phyloP scores from a whole-genome alignment of 2,329 filamentous ascomycete genomes.

The Fusarium denticulatum region DNA sequence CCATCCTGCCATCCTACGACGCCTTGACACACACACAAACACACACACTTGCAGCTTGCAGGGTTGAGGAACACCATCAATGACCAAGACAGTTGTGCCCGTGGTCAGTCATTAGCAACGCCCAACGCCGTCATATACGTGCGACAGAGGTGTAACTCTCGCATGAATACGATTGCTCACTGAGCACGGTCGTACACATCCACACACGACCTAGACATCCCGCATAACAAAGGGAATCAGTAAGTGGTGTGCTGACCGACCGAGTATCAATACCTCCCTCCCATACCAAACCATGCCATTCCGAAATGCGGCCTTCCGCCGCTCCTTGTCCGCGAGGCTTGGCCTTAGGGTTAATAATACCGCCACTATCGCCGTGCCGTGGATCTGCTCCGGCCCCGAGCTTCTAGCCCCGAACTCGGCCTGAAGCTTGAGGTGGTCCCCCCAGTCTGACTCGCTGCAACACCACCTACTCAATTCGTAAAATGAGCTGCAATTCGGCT shows the following conservation, averaged over 20 bases:
- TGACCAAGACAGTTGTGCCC: neutral
- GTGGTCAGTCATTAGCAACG: neutral
- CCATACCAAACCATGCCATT: neutral
- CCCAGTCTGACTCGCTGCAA: constrained; percentile 35
- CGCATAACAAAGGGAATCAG: constrained; percentile 1
- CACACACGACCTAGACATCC: constrained; percentile 1
- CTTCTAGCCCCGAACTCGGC: constrained; percentile 39
- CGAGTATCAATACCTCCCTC: constrained; percentile 1
- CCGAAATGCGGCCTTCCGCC: constrained; percentile 28
- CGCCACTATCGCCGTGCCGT: constrained; percentile 22
- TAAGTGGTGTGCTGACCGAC: constrained; percentile 19
- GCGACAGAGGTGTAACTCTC: constrained; percentile 18
- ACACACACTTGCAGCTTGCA: neutral
- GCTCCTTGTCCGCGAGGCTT: constrained; percentile 17
- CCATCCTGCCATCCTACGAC: neutral
- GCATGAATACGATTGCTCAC: constrained; percentile 19
- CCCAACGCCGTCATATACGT: constrained; percentile 15
- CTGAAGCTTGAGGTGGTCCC: constrained; percentile 39
- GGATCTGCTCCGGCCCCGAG: constrained; percentile 34
- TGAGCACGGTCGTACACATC: constrained; percentile 22
- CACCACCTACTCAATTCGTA: constrained; percentile 32
- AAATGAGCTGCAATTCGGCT: constrained; percentile 24
- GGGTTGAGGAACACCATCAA: neutral
- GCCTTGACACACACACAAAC: neutral
- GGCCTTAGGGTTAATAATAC: constrained; percentile 18